phyloP scores from a whole-genome alignment of 768 basidiomycete species.

The Candolleomyces aberdarensis region DNA sequence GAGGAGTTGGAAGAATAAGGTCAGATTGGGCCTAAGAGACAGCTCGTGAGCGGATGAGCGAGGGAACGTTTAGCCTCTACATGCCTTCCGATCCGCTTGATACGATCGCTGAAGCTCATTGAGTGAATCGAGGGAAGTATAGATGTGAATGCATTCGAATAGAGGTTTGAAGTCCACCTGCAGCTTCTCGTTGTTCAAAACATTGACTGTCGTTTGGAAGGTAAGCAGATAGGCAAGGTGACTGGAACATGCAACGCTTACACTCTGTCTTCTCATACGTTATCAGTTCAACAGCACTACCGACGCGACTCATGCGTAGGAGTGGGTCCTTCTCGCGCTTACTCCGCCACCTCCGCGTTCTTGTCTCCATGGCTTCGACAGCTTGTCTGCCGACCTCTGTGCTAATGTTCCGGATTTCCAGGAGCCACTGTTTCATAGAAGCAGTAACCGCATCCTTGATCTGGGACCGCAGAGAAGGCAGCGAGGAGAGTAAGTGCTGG shows the following conservation, averaged over 20 bases:
- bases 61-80: conserved; percentile 4
- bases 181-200: conserved; percentile 87
- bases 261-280: conserved; percentile 94
- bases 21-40: conserved; percentile 85
- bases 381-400: conserved; percentile 84
- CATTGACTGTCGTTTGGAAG: conserved; percentile 57
- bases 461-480: conserved; percentile 85
- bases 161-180: conserved; percentile 92
- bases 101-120: conserved; percentile 89
- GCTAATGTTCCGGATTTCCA: conserved; percentile 89
- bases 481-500: conserved; percentile 83
- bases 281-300: conserved; percentile 89
- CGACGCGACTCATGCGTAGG: conserved; percentile 72
- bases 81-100: conserved; percentile 93
- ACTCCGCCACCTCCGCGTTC: conserved; percentile 78
- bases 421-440: conserved; percentile 94
- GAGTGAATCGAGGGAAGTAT: conserved; percentile 85
- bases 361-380: conserved; percentile 83
- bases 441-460: conserved; percentile 94
- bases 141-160: conserved; percentile 96
- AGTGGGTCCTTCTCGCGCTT: conserved; percentile 84
- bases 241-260: conserved; percentile 38
- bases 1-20: conserved; percentile 79
- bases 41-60: conserved; percentile 5
- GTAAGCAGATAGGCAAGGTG: conserved; percentile 3